Evolutionary conservation across 441 rosid species (phyloP), one percentile per base, ranked within the genome.

Genomic region (Croton setiger): DNA sequence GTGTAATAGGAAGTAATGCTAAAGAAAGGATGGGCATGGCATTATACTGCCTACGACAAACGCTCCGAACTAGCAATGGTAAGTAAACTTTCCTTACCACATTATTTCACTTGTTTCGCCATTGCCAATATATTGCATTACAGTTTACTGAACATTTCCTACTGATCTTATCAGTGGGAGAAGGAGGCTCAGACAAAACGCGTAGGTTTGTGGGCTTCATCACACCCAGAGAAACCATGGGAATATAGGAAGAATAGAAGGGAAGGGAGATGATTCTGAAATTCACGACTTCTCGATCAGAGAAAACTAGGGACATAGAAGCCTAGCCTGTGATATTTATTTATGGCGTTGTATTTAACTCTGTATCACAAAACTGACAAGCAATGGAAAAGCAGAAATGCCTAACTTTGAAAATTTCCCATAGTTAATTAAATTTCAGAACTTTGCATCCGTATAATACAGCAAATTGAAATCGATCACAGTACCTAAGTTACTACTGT

Each of bases 1-100:
- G 23, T 59, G 10, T 35, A 43, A 39, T 70, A 87, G 95, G 97
- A 91, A 75, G 53, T 64, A 65, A 88, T 88, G 96, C 87, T 88
- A 36, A 91, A 87, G 86, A 89, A 83, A 74, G 95, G 97, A 31
- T 39, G 79, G 60, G 97, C 92, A 27, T 91, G 98, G 96, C 96
- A 91, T 81, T 89, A 88, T 72, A 4, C 68, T 27, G 84, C 85
- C 20, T 88, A 85, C 74, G 96, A 88, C 79, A 74, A 81, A 55
- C 88, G 91, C 41, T 8, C 7, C 17, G 87, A 87, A 67, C 75
- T 91, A 21, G 88, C 89, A 56, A 75, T 75, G 71, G 96, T 80
- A 71, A 64, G 81, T 47, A 41, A 59, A 35, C 58, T 48, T 47
- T 14, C 27, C 51, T 61, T 48, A 36, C 39, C 18, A 35, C 45